phyloP scores from a whole-genome alignment of 768 basidiomycete species.

The Tylopilus subfusipes region DNA sequence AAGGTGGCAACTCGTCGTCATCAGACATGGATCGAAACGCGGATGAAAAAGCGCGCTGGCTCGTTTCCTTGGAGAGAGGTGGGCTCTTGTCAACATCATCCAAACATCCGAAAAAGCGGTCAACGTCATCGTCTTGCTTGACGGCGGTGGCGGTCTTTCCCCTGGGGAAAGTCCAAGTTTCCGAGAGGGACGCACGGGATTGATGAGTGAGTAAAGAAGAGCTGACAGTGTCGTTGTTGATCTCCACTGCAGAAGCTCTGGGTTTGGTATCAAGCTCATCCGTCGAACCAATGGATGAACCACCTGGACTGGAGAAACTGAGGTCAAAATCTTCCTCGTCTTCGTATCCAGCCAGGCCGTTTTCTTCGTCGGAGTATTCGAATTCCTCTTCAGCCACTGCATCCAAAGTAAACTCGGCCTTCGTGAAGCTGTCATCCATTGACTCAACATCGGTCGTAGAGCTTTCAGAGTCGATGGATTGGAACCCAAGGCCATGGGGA shows the following conservation, averaged over 20 bases:
- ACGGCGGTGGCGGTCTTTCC: conserved; percentile 22
- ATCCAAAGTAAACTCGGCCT: conserved; percentile 48
- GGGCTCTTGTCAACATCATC: conserved; percentile 54
- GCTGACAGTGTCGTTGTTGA: neutral
- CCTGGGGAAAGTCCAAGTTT: conserved; percentile 66
- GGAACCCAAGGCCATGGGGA: conserved; percentile 48
- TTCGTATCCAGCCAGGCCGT: conserved; percentile 63
- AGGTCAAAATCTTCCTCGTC: conserved; percentile 62
- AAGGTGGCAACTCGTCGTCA: conserved; percentile 46
- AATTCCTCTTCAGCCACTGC: conserved; percentile 56
- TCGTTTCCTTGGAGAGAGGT: conserved; percentile 45
- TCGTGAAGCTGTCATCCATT: conserved; percentile 40
- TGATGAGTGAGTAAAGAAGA: conserved; percentile 23
- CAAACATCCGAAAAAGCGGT: conserved; percentile 74
- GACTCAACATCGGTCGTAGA: conserved; percentile 70
- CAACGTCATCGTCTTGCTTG: conserved; percentile 47
- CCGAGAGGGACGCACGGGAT: conserved; percentile 48
- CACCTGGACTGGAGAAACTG: conserved; percentile 40
- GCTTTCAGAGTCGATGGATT: conserved; percentile 62
- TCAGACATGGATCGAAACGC: conserved; percentile 47
- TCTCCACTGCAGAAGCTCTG: conserved; percentile 13
- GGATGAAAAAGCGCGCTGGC: conserved; percentile 57
- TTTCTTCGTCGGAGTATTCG: conserved; percentile 42
- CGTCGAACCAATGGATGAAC: conserved; percentile 53
- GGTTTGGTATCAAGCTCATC: conserved; percentile 39